These are phyloP conservation scores for Plasmodium chabaudi DNA, from an alignment of 169 alveolate genomes.

Conservation along the genomic window DNA sequence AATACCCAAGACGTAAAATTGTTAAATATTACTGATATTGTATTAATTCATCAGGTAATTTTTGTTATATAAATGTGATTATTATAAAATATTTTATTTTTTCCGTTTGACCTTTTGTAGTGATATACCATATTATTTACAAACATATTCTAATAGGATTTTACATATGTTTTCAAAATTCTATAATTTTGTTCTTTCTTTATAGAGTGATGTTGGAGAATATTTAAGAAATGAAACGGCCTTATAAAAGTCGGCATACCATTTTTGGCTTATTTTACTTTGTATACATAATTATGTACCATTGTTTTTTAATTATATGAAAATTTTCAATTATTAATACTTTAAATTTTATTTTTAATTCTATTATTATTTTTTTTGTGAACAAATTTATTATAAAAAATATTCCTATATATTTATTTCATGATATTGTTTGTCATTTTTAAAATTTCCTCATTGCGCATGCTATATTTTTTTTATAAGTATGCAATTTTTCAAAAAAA, in stretches of 20 bases:
- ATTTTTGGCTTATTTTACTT: not conserved
- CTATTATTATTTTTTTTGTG: too few relatives aligned
- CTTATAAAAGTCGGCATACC: constrained; percentile 6
- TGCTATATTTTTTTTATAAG: too few relatives aligned
- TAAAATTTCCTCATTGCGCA: too few relatives aligned
- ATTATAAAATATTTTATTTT: not conserved
- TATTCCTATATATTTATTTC: too few relatives aligned
- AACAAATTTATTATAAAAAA: too few relatives aligned
- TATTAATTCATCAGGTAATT: constrained; percentile 75
- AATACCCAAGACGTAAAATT: constrained; percentile 69
- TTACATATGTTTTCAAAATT: not conserved
- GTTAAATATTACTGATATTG: constrained; percentile 57
- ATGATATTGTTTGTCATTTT: too few relatives aligned
- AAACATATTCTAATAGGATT: not conserved
- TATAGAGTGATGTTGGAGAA: constrained; percentile 76
- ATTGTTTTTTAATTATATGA: too few relatives aligned
- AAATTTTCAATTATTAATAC: too few relatives aligned
- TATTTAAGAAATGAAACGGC: constrained; percentile 74
- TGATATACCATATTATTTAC: not conserved
- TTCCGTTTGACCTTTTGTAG: not conserved
- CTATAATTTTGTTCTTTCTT: not conserved
- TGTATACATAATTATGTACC: not conserved
- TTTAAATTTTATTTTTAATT: too few relatives aligned
- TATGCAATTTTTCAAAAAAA: too few relatives aligned
- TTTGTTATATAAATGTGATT: not conserved